Base-by-base conservation (phyloP, 495 filamentous ascomycete genomes). In the Cryomyces antarcticus region DNA sequence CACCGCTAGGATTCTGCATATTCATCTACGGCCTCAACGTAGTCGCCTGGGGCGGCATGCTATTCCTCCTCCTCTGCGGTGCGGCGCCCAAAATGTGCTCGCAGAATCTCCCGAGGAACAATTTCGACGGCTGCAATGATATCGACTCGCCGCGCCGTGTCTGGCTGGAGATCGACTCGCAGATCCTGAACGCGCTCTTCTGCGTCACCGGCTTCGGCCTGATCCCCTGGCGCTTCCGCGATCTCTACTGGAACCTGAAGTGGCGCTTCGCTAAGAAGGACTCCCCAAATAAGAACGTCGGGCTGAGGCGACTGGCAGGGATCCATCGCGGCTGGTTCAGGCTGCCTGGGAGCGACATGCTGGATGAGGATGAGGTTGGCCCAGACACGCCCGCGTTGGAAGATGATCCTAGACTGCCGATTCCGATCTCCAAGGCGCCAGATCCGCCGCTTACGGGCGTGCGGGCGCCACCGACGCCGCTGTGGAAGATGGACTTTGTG, bases 1-100 rank as follows among this genome's bases (percentile, higher is more conserved):
- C 81, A 0, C 78, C 78, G 0, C 58, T 73, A 49, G 82, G 83
- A 7, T 80, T 85, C 56, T 62, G 83, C 46, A 65, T 85, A 37
- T 77, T 72, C 2, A 56, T 92, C 36, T 92, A 93, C 61, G 75
- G 76, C 13, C 71, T 89, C 29, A 82, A 80, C 42, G 69, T 89
- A 3, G 66, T 92, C 5, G 84, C 82, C 6, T 93, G 85, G 84
- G 85, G 85, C 41, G 80, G 75, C 31, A 92, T 93, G 85, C 64
- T 92, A 13, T 87, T 93, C 63, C 66, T 92, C 12, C 69, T 93
- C 6, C 67, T 92, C 42, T 73, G 70, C 59, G 77, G 80, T 50
- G 84, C 78, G 9, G 67, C 72, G 0, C 77, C 82, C 1, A 74
- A 75, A 47, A 88, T 89, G 84, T 89, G 83, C 62, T 66, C 67